Conservation (phyloP, 139 green algal species). For the Parachlorella kessleri region DNA sequence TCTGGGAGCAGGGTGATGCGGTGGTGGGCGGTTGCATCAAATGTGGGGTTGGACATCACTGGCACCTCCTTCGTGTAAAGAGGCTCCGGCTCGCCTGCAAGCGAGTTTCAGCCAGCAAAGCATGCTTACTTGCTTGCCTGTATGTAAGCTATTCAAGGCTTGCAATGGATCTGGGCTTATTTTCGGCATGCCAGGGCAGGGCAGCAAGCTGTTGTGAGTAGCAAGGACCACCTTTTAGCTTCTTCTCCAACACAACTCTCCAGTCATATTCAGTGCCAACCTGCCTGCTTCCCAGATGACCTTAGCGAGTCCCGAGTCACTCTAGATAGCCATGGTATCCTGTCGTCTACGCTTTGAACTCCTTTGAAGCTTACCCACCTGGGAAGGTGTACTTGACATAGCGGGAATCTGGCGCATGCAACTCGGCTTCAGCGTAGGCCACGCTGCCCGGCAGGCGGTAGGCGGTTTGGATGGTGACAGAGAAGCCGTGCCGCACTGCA, state of each 20-base stretch:
- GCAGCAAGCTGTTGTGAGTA: not conserved
- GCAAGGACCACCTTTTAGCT: not conserved
- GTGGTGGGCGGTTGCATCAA: slow-evolving; percentile 1
- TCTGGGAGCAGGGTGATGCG: not conserved
- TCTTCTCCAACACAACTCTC: too few relatives aligned
- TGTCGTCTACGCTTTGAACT: too few relatives aligned
- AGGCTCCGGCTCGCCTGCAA: not conserved
- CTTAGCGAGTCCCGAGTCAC: too few relatives aligned
- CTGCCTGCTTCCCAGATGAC: too few relatives aligned
- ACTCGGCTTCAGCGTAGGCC: not conserved
- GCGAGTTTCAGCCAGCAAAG: not conserved
- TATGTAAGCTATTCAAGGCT: not conserved
- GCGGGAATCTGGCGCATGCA: not conserved
- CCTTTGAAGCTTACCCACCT: too few relatives aligned
- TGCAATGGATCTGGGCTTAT: not conserved
- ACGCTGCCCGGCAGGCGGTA: not conserved
- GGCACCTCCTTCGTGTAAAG: not conserved
- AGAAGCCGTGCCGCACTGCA: not conserved
- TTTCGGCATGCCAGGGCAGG: too few relatives aligned
- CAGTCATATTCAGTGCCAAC: too few relatives aligned
- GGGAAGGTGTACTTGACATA: not conserved
- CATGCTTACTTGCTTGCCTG: too few relatives aligned
- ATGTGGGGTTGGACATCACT: not conserved
- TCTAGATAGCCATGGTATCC: too few relatives aligned
- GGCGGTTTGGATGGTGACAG: not conserved